Percentiles rank a stretch among this genome's conserved stretches.
Conservation (phyloP, 164 flowering plant genomes). For the Vitis labrusca region DNA sequence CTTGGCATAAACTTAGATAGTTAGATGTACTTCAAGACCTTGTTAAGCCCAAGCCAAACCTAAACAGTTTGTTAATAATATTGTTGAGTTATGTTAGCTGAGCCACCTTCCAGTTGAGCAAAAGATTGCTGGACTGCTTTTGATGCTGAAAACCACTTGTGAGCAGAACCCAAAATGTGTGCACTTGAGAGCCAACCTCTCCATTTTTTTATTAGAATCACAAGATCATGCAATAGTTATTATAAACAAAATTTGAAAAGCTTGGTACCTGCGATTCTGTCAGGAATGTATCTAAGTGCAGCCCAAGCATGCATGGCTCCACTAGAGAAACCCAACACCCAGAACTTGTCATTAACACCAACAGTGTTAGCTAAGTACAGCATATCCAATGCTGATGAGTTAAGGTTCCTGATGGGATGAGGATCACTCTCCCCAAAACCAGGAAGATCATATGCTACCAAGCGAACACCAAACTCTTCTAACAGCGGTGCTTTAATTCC, state of each 20-base stretch:
- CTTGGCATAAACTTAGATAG: too few species aligned
- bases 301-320: constrained; percentile 92
- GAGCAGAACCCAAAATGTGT: too few species aligned
- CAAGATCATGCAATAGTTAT: neutral
- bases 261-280: constrained; percentile 70
- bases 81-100: too few species aligned
- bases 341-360: constrained; percentile 68
- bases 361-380: constrained; percentile 57
- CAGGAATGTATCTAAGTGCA: constrained; percentile 78
- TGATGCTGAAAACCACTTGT: too few species aligned
- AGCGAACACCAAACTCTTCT: constrained; percentile 84
- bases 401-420: constrained; percentile 74
- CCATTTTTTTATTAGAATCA: neutral
- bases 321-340: constrained; percentile 84
- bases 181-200: too few species aligned
- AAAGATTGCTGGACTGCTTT: too few species aligned
- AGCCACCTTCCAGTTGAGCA: too few species aligned
- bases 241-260: neutral
- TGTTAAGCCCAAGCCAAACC: too few species aligned
- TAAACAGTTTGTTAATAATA: too few species aligned
- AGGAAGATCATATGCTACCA: constrained; percentile 95
- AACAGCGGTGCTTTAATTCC: constrained; percentile 67
- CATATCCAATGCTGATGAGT: constrained; percentile 84
- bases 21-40: too few species aligned
- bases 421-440: constrained; percentile 99